These are phyloP conservation scores for Monosporascus sp. DNA, from an alignment of 2,329 filamentous ascomycete species.

Conservation along the genomic window DNA sequence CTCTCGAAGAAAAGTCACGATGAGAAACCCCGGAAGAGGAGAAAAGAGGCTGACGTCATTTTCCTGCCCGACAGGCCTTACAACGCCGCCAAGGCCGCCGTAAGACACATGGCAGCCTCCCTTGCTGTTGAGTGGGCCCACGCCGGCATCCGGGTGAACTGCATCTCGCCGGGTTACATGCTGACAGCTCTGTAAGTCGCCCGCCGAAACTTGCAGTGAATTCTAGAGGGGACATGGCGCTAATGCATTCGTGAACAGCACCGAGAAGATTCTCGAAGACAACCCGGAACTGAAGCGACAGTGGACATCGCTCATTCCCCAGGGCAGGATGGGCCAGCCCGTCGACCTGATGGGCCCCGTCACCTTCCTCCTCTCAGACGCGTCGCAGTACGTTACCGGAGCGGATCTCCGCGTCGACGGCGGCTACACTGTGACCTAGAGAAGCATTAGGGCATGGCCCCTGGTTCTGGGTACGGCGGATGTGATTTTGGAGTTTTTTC, in stretches of 20 bases:
- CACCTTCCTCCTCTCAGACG: conserved; percentile 77
- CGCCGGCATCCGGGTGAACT: conserved; percentile 86
- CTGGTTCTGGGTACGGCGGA: too few species aligned
- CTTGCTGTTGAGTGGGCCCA: conserved; percentile 92
- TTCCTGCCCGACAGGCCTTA: conserved; percentile 54
- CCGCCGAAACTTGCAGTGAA: not conserved
- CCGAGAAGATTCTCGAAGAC: conserved; percentile 88
- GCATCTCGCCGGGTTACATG: conserved; percentile 95
- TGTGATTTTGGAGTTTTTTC: too few species aligned
- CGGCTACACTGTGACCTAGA: conserved; percentile 76
- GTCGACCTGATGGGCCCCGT: conserved; percentile 93
- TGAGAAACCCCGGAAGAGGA: too few species aligned
- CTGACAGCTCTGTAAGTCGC: conserved; percentile 75
- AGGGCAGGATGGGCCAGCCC: conserved; percentile 88
- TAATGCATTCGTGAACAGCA: conserved; percentile 44
- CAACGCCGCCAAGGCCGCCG: conserved; percentile 88
- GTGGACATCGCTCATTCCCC: conserved; percentile 88
- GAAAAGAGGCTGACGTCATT: conserved; percentile 8
- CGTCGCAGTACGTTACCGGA: conserved; percentile 65
- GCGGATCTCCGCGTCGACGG: conserved; percentile 79
- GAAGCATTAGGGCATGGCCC: not conserved
- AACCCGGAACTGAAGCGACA: conserved; percentile 84
- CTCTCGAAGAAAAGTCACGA: not conserved
- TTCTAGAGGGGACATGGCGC: not conserved
- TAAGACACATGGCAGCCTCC: conserved; percentile 80